Evolutionary conservation across 441 rosid species (phyloP), one percentile per base, ranked within the genome.

Genomic region (Pelargonium citronellum): DNA sequence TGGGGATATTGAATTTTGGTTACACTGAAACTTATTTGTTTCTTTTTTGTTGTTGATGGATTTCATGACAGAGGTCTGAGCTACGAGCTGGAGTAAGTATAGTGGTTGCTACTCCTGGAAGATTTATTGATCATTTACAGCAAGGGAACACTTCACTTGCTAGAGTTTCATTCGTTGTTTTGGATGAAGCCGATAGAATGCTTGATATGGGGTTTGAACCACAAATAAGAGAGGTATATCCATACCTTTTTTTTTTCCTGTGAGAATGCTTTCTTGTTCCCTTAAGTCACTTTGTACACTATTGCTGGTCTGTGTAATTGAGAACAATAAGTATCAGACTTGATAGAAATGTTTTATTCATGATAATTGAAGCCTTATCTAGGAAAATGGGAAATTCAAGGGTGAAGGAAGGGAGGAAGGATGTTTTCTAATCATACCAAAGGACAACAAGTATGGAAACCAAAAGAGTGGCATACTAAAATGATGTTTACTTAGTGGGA

Each of bases 151-250:
- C 78, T 44, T 69, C 71, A 4, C 78, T 74, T 27, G 47, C 67
- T 34, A 69, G 78, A 70, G 74, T 70, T 44, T 74, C 78, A 16
- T 65, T 74, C 46, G 74, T 74, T 66, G 43, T 74, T 66, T 67
- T 74, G 60, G 77, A 74, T 64, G 77, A 74, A 69, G 73, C 77
- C 24, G 77, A 74, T 55, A 69, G 77, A 69, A 70, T 74, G 78
- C 78, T 74, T 60, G 78, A 74, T 66, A 74, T 74, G 78, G 78
- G 78, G 67, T 74, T 74, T 68, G 78, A 74, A 66, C 78, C 74
- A 12, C 78, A 70, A 16, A 74, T 70, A 65, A 74, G 78, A 67
- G 74, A 74, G 71, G 81, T 80, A 77, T 16, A 55, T 55, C 61
- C 61, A 19, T 13, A 55, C 61, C 60, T 53, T 16, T 30, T 3